These are phyloP conservation scores for Craterostigma plantagineum DNA, from an alignment of 257 asterid species.

Conservation along the genomic window DNA sequence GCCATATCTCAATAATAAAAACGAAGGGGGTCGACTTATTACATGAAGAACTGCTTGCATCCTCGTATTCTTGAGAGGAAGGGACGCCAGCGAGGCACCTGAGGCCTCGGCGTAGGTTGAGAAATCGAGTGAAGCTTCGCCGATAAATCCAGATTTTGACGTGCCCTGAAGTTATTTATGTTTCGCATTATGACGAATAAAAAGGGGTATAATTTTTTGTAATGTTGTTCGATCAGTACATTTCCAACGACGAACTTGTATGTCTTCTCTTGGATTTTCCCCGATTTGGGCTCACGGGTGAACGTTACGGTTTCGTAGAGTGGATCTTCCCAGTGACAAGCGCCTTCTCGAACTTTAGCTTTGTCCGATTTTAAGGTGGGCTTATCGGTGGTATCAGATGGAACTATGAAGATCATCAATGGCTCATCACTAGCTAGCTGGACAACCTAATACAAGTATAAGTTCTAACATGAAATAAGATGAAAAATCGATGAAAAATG, in stretches of 20 bases:
- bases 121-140: conserved; percentile 84
- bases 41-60: conserved; percentile 53
- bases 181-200: conserved; percentile 15
- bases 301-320: conserved; percentile 68
- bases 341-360: conserved; percentile 58
- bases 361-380: conserved; percentile 58
- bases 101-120: conserved; percentile 61
- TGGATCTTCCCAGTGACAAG: conserved; percentile 80
- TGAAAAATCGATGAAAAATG: no score
- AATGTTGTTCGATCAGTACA: conserved; percentile 25
- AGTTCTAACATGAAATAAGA: no score
- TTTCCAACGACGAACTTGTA: conserved; percentile 74
- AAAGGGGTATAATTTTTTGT: conserved; percentile 13
- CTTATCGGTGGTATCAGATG: conserved; percentile 81
- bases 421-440: conserved; percentile 23
- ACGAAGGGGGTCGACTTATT: conserved; percentile 5
- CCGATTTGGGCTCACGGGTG: conserved; percentile 52
- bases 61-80: conserved; percentile 71
- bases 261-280: conserved; percentile 74
- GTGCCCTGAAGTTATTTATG: conserved; percentile 12
- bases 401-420: conserved; percentile 62
- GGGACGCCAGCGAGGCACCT: conserved; percentile 51
- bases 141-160: conserved; percentile 36
- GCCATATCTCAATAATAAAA: conserved; percentile 2
- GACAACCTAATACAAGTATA: no score